Percentiles rank a stretch among this genome's conserved stretches.
Conservation (phyloP, 371 early-diverging fungal genomes). For the Apophysomyces ossiformis region DNA sequence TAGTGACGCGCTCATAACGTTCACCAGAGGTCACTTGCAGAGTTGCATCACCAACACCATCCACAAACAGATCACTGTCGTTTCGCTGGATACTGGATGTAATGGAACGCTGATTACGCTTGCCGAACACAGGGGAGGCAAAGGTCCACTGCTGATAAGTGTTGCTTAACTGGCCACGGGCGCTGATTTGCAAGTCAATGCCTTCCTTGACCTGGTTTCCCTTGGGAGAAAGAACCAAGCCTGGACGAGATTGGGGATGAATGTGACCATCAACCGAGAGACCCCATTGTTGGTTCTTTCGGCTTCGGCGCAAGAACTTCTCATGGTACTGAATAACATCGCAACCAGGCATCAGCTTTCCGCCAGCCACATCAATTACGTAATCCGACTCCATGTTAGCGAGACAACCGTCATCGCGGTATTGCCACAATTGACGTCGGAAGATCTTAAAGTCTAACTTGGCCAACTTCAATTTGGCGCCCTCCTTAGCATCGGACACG, state of each 20-base stretch:
- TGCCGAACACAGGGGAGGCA: conserved; percentile 40
- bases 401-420: conserved; percentile 55
- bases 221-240: conserved; percentile 38
- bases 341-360: conserved; percentile 37
- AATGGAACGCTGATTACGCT: conserved; percentile 14
- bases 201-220: conserved; percentile 30
- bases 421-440: conserved; percentile 60
- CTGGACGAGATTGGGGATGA: conserved; percentile 37
- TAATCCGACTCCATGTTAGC: conserved; percentile 57
- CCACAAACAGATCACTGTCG: conserved; percentile 20
- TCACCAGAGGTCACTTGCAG: conserved; percentile 27
- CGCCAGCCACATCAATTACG: conserved; percentile 59
- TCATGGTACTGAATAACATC: conserved; percentile 47
- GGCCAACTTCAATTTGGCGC: conserved; percentile 38
- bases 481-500: conserved; percentile 34
- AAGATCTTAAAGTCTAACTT: conserved; percentile 41
- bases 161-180: conserved; percentile 32
- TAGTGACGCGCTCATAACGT: conserved; percentile 36
- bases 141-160: conserved; percentile 49
- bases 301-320: conserved; percentile 41
- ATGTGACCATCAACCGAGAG: conserved; percentile 50
- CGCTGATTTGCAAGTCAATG: conserved; percentile 29
- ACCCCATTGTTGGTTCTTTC: conserved; percentile 54
- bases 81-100: background rate
- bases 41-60: conserved; percentile 28